Conservation (phyloP, 2,329 filamentous ascomycete species). For the Allantophomopsis lycopodina region DNA sequence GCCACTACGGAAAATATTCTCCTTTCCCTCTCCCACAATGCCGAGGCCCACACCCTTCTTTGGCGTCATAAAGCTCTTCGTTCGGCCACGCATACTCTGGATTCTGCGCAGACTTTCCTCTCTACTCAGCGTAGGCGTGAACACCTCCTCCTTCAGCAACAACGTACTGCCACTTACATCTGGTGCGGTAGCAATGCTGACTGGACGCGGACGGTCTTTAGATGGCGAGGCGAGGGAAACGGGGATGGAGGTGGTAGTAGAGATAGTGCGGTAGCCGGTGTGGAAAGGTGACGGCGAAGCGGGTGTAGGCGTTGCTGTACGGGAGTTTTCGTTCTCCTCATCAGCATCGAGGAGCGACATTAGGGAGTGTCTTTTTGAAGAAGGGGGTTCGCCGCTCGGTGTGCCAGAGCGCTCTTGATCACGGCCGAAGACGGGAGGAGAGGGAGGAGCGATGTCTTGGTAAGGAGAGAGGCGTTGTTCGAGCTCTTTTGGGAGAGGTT, state of each 20-base stretch:
- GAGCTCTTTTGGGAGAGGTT: conserved; percentile 1
- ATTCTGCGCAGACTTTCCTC: conserved; percentile 68
- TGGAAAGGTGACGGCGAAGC: conserved; percentile 3
- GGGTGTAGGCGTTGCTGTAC: conserved; percentile 12
- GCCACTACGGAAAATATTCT: conserved; percentile 15
- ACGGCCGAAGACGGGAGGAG: too few species aligned
- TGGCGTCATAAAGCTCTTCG: conserved; percentile 53
- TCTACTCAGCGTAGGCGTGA: conserved; percentile 53
- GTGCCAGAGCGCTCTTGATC: conserved; percentile 33
- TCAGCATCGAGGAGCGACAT: conserved; percentile 43
- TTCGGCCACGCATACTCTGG: conserved; percentile 55
- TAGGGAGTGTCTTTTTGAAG: conserved; percentile 34
- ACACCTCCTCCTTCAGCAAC: conserved; percentile 31
- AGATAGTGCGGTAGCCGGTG: conserved; percentile 16
- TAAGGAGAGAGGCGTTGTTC: conserved; percentile 3
- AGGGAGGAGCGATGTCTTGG: too few species aligned
- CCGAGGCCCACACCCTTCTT: conserved; percentile 24
- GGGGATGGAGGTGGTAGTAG: conserved; percentile 18
- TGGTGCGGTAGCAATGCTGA: neutral
- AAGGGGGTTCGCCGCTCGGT: conserved; percentile 46
- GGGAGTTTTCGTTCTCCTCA: conserved; percentile 19
- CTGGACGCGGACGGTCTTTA: too few species aligned
- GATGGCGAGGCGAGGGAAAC: conserved; percentile 9
- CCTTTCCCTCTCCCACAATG: conserved; percentile 9
- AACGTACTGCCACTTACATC: conserved; percentile 10